Evolutionary conservation across 371 early-diverging fungal genomes (phyloP), one percentile per base, ranked within the genome.

Genomic region (Mucor racemosus): DNA sequence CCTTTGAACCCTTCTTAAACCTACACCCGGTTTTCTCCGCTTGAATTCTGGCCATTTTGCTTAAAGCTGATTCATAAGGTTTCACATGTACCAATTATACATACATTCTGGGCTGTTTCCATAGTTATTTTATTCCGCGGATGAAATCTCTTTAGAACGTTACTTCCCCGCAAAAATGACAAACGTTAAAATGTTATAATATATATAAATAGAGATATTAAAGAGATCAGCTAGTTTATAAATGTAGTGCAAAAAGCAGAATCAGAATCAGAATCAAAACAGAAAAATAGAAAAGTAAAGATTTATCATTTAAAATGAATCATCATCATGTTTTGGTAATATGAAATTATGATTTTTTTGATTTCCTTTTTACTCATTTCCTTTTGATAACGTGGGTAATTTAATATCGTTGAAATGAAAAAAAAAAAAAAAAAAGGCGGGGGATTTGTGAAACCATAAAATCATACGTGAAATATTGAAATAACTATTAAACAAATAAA

Each of bases 11-110:
- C 65, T 69, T 69, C 65, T 60, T 58, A 59, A 62, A 67, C 68
- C 13, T 62, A 53, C 62, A 71, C 64, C 71, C 71, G 71, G 67
- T 66, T 71, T 64, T 71, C 71, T 71, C 71, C 71, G 67, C 71
- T 44, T 60, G 13, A 63, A 69, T 44, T 15, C 36, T 46, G 58
- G 58, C 39, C 21, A 46, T 48, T 59, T 38, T 35, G 8, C 36
- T 55, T 61, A 42, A 57, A 57, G 68, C 44, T 67, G 62, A 62
- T 62, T 58, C 68, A 67, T 58, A 62, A 48, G 50, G 62, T 67
- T 62, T 67, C 68, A 65, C 59, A 65, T 65, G 65, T 41, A 40
- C 63, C 40, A 31, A 54, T 26, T 26, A 40, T 40, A 58, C 19
- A 50, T 10, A 11, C 50, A 17, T 26, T 21, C 26, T 50, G 19